These are phyloP conservation scores for Colletotrichum coccodes DNA, from an alignment of 2,329 filamentous ascomycete genomes.

Conservation along the genomic window DNA sequence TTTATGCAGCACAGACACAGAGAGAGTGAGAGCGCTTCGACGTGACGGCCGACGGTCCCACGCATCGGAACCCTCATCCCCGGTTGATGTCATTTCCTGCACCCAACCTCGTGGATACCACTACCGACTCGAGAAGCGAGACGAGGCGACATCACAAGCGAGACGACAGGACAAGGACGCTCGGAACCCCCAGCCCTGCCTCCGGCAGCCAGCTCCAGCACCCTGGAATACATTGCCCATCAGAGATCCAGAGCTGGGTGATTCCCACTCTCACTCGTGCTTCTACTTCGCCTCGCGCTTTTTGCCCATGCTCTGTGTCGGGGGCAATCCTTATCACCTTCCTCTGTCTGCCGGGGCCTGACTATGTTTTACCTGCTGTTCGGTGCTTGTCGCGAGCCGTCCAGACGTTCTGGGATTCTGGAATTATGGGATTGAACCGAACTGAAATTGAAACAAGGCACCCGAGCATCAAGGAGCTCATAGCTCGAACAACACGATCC, in stretches of 20 bases:
- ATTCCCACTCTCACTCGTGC: neutral
- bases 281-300: neutral
- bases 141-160: slow-evolving; percentile 11
- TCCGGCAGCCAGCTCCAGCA: slow-evolving; percentile 6
- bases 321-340: neutral
- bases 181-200: slow-evolving; percentile 7
- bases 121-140: slow-evolving; percentile 14
- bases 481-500: slow-evolving; percentile 7
- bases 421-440: neutral
- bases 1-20: neutral
- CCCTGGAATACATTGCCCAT: neutral
- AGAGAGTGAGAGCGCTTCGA: neutral
- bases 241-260: neutral
- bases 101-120: slow-evolving; percentile 21
- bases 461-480: slow-evolving; percentile 5
- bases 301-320: neutral
- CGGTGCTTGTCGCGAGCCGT: slow-evolving; percentile 1
- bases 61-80: slow-evolving; percentile 1
- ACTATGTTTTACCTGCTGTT: neutral
- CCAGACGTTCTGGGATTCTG: neutral
- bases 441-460: slow-evolving; percentile 27
- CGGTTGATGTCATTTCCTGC: slow-evolving; percentile 28
- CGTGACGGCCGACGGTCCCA: neutral
- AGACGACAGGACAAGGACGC: neutral
- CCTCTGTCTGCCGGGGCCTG: neutral